Evolutionary conservation across 2,329 filamentous ascomycete species (phyloP), one percentile per base, ranked within the genome.

Genomic region (Penicillium sp.): DNA sequence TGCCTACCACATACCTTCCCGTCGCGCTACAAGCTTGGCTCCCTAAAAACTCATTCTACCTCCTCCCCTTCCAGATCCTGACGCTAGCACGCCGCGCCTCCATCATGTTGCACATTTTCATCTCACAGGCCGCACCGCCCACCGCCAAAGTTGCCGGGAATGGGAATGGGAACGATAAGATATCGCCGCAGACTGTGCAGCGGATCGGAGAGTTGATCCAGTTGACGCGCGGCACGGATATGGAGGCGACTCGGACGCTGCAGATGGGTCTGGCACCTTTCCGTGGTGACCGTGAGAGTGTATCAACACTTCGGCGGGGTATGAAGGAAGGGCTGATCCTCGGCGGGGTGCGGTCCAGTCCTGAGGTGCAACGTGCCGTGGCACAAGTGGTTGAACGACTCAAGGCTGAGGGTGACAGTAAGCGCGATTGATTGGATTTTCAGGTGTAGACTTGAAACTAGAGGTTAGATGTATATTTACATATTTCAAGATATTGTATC

Each of bases 281-380:
- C 74, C 85, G 82, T 50, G 88, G 87, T n/a, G 89, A 96, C 68
- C 77, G 82, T 36, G 82, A 84, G 60, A 81, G 80, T n/a, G 78
- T 89, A 47, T 80, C 79, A 44, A 86, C 85, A 58, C 76, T 96
- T 68, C 83, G 86, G 61, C 82, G 82, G 41, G 89, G 89, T 67
- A 84, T 97, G 76, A 89, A 88, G 75, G 90, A 94, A 68, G 96
- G 91, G 83, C 79, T 97, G 65, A 86, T 97, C 50, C 87, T 96
- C 73, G 96, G 96, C 70, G 93, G 88, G 15, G 89, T 96, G 59
- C 83, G 86, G 64, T 86, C 84, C 48, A 90, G 93, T 74, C 88
- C 87, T 0, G 90, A 93, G 76, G 93, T 97, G 9, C 83, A 87
- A 65, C 88, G 91, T 73, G 92, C 92, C 0, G 81, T 96, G 65